phyloP scores from a whole-genome alignment of 768 basidiomycete genomes.

The Suillus fuscotomentosus region DNA sequence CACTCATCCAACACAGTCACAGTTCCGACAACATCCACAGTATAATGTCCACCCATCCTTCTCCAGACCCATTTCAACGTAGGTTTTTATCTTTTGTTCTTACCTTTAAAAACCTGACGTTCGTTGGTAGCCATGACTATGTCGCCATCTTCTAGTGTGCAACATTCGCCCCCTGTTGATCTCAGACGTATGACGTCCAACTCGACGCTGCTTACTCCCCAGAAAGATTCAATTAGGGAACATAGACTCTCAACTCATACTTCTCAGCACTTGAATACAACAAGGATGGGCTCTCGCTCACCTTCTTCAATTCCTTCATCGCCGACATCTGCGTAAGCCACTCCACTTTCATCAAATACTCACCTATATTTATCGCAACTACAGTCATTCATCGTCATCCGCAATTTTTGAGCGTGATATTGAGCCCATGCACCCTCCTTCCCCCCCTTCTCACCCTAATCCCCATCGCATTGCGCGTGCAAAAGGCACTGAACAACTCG shows the following conservation, averaged over 20 bases:
- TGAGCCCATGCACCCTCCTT: conserved; percentile 50
- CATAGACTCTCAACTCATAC: conserved; percentile 40
- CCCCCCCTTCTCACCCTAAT: conserved; percentile 43
- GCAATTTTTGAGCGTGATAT: conserved; percentile 94
- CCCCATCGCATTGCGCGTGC: conserved; percentile 75
- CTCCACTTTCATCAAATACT: conserved; percentile 9
- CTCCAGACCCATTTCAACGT: conserved; percentile 21
- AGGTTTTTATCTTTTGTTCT: conserved; percentile 5
- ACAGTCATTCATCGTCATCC: conserved; percentile 70
- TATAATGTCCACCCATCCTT: conserved; percentile 14
- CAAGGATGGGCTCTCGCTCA: conserved; percentile 58
- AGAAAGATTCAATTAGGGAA: conserved; percentile 28
- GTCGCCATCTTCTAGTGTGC: conserved; percentile 10
- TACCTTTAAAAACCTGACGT: not conserved
- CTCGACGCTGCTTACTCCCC: conserved; percentile 38
- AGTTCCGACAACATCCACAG: conserved; percentile 7
- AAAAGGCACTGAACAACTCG: conserved; percentile 70
- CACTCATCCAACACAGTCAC: conserved; percentile 10
- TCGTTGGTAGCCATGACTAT: conserved; percentile 15
- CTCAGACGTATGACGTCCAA: conserved; percentile 58
- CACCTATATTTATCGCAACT: conserved; percentile 1
- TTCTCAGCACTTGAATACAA: conserved; percentile 50
- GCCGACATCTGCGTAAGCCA: conserved; percentile 67
- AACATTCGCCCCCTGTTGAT: conserved; percentile 39
- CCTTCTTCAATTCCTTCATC: conserved; percentile 78